phyloP scores from a whole-genome alignment of 495 filamentous ascomycete genomes.

The Lichenothelia convexa region DNA sequence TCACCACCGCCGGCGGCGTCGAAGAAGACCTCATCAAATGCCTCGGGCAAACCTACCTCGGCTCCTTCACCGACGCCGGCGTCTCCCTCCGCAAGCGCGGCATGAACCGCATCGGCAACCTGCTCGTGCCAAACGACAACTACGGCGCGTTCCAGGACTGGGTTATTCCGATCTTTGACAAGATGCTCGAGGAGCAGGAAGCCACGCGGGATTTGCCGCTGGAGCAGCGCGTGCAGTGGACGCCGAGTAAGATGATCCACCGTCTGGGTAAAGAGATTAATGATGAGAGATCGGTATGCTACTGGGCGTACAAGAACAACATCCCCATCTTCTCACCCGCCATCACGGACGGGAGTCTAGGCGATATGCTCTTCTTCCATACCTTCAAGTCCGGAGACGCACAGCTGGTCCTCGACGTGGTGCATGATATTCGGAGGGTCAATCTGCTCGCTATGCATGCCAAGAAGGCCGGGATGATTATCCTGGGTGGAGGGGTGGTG shows the following conservation, averaged over 20 bases:
- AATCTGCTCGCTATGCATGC: constrained; percentile 79
- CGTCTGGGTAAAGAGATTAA: constrained; percentile 84
- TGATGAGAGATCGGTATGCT: constrained; percentile 68
- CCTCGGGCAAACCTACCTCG: constrained; percentile 80
- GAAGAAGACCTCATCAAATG: constrained; percentile 99
- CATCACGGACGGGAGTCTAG: constrained; percentile 80
- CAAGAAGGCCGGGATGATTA: constrained; percentile 75
- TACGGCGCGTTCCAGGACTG: constrained; percentile 97
- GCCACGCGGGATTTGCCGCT: constrained; percentile 50
- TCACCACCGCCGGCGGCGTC: constrained; percentile 90
- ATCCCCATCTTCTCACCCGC: constrained; percentile 96
- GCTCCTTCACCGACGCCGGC: constrained; percentile 58
- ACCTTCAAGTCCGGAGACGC: constrained; percentile 68
- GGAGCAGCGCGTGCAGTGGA: too few species aligned
- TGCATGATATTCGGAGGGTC: constrained; percentile 73
- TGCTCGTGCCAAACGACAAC: constrained; percentile 91
- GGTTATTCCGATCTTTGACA: constrained; percentile 78
- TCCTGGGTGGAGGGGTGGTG: constrained; percentile 78
- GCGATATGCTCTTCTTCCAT: constrained; percentile 97
- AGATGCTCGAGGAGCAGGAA: constrained; percentile 86
- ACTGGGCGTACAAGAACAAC: constrained; percentile 85
- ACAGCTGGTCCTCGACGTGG: constrained; percentile 67
- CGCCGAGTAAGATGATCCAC: constrained; percentile 69
- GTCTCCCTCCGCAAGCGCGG: constrained; percentile 61
- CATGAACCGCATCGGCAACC: constrained; percentile 86